phyloP scores from a whole-genome alignment of 306 rosid genomes.

The Acacia crassicarpa region DNA sequence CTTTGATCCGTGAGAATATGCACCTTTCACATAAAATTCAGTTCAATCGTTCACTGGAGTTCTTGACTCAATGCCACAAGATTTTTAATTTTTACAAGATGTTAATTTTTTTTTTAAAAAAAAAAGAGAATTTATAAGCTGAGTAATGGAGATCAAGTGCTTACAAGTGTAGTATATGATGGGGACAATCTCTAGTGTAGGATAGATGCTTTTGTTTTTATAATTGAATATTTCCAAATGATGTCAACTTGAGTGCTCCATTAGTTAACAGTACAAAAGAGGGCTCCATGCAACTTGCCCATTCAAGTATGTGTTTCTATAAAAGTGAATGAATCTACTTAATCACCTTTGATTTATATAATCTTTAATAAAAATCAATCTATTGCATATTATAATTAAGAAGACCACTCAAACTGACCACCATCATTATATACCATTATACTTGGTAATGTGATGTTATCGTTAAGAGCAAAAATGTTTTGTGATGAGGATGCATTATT shows the following conservation, averaged over 20 bases:
- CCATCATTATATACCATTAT: not conserved
- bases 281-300: conserved; percentile 35
- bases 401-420: conserved; percentile 1
- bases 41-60: too few species aligned
- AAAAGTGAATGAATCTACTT: conserved; percentile 13
- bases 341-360: not conserved
- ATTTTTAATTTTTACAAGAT: conserved; percentile 30
- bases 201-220: conserved; percentile 25
- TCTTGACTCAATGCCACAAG: too few species aligned
- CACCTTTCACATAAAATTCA: too few species aligned
- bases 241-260: conserved; percentile 39
- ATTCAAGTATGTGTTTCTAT: conserved; percentile 17
- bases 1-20: too few species aligned
- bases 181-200: conserved; percentile 33
- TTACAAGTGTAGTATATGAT: conserved; percentile 43
- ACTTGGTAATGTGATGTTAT: not conserved
- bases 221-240: conserved; percentile 3
- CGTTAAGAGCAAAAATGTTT: not conserved
- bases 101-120: not conserved
- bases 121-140: not conserved
- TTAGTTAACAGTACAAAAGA: not conserved
- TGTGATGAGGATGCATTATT: not conserved
- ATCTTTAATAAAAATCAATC: not conserved
- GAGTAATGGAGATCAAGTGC: conserved; percentile 42
- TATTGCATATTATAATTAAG: not conserved